Conservation (phyloP, 192 early-diverging fungal species). For the Podochytrium sp. region DNA sequence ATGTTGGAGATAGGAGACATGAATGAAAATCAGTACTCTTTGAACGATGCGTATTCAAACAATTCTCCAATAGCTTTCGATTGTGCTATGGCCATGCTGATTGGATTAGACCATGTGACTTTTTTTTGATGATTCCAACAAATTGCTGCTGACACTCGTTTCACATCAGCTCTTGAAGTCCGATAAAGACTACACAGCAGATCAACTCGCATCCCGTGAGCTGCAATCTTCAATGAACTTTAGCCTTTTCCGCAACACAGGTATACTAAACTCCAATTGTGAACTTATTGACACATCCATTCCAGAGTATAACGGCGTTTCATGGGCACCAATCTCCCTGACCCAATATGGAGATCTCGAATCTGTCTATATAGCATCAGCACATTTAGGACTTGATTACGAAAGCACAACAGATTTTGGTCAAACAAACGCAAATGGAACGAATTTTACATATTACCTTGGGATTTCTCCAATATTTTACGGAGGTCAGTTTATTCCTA, state of each 20-base stretch:
- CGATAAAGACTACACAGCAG: background rate
- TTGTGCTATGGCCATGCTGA: background rate
- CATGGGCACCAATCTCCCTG: slow-evolving; percentile 12
- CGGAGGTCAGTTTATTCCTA: slow-evolving; percentile 1
- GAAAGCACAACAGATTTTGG: slow-evolving; percentile 4
- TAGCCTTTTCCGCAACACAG: background rate
- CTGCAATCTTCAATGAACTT: background rate
- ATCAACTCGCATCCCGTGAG: background rate
- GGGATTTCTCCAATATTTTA: background rate
- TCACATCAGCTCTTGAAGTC: background rate
- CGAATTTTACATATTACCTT: slow-evolving; percentile 15
- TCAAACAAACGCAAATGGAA: slow-evolving; percentile 4
- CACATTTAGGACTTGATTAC: too few relatives aligned
- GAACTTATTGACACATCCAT: slow-evolving; percentile 8
- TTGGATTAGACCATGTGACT: slow-evolving; percentile 10
- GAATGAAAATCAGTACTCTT: background rate
- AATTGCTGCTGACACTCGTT: background rate
- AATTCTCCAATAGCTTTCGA: background rate
- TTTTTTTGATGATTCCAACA: background rate
- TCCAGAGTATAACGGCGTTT: too few relatives aligned
- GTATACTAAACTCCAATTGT: background rate
- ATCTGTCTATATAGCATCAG: too few relatives aligned
- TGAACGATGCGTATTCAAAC: background rate
- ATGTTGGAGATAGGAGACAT: background rate
- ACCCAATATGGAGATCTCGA: too few relatives aligned